Evolutionary conservation across 495 filamentous ascomycete genomes (phyloP).

Genomic region (Hypoxylon trugodes): DNA sequence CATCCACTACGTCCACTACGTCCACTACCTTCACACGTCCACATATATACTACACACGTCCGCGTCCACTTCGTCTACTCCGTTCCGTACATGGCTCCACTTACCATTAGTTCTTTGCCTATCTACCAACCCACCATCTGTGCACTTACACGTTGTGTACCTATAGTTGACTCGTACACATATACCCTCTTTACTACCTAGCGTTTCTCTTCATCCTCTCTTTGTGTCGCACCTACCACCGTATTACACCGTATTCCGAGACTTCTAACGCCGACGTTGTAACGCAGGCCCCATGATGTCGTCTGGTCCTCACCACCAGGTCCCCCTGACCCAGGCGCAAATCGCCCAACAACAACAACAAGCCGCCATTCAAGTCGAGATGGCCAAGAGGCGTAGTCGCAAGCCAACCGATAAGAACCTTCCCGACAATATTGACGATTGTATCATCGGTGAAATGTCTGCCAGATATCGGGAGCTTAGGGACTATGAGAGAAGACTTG

Average conservation of each 20-base stretch:
- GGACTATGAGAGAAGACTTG: slow-evolving; percentile 87
- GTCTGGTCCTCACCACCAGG: slow-evolving; percentile 55
- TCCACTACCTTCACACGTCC: slow-evolving; percentile 13
- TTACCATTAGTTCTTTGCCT: slow-evolving; percentile 22
- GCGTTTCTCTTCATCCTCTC: slow-evolving; percentile 5
- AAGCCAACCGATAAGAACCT: slow-evolving; percentile 96
- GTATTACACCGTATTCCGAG: neutral
- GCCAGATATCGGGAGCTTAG: slow-evolving; percentile 81
- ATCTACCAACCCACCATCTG: slow-evolving; percentile 12
- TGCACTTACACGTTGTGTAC: slow-evolving; percentile 24
- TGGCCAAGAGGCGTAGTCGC: slow-evolving; percentile 76
- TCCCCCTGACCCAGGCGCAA: slow-evolving; percentile 61
- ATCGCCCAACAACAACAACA: slow-evolving; percentile 63
- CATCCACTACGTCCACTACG: too few relatives aligned
- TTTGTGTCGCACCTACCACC: neutral
- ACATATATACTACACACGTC: slow-evolving; percentile 12
- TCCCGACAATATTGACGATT: slow-evolving; percentile 85
- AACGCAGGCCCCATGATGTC: slow-evolving; percentile 66
- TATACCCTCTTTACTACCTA: neutral
- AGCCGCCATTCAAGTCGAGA: slow-evolving; percentile 65
- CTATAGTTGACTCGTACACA: slow-evolving; percentile 4
- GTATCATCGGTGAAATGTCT: slow-evolving; percentile 81
- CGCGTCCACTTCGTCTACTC: neutral
- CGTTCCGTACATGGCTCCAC: slow-evolving; percentile 32
- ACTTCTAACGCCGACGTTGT: slow-evolving; percentile 42